phyloP scores from a whole-genome alignment of 116 monocot species.

The Thalassia testudinum region DNA sequence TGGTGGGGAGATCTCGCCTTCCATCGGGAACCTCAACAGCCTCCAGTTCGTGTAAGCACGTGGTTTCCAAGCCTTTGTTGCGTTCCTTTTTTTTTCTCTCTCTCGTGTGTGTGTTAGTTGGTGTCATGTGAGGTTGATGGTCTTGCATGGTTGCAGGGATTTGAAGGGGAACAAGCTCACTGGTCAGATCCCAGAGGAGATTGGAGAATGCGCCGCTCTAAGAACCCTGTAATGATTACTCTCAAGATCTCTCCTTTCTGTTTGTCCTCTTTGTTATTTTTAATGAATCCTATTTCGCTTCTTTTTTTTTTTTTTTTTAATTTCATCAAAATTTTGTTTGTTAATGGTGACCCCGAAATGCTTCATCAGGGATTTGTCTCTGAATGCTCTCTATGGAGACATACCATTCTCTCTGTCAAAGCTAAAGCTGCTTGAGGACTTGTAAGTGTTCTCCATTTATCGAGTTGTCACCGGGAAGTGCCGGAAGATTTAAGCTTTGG shows the following conservation, averaged over 20 bases:
- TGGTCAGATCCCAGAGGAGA: constrained; percentile 94
- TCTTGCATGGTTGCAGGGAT: constrained; percentile 29
- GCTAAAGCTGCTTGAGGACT: constrained; percentile 79
- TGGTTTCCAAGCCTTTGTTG: too few species aligned
- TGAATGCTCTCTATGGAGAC: constrained; percentile 45
- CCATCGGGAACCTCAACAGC: constrained; percentile 59
- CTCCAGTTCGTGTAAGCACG: constrained; percentile 51
- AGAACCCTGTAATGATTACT: constrained; percentile 91
- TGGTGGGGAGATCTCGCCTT: constrained; percentile 81
- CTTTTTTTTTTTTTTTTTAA: not conserved
- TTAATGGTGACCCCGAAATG: constrained; percentile 25
- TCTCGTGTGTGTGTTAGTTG: too few species aligned
- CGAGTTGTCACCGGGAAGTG: too few species aligned
- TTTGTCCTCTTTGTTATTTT: not conserved
- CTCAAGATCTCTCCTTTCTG: too few species aligned
- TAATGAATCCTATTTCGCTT: not conserved
- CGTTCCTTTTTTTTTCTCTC: too few species aligned
- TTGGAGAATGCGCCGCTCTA: constrained; percentile 74
- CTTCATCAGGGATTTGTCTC: constrained; percentile 14
- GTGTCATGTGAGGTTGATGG: too few species aligned
- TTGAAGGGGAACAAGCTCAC: constrained; percentile 65
- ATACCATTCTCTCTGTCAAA: constrained; percentile 95
- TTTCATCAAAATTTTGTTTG: not conserved
- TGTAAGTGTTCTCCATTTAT: constrained; percentile 27
- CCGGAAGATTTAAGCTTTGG: too few species aligned